Evolutionary conservation across 805 yeast species (phyloP).

Genomic region (Suhomyces emberorum): DNA sequence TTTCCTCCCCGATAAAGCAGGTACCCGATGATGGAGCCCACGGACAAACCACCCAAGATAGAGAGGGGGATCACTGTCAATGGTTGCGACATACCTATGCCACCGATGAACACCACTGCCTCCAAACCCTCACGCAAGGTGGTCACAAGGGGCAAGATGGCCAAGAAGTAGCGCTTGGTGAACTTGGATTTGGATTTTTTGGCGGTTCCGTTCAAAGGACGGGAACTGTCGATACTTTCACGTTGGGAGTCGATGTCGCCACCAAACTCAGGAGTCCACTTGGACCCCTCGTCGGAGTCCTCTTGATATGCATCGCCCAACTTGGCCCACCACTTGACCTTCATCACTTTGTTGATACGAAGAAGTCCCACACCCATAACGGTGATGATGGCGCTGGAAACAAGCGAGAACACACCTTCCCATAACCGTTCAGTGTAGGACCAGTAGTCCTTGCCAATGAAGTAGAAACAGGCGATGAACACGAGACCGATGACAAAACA

Average conservation of each 20-base stretch:
- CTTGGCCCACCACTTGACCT: conserved; percentile 69
- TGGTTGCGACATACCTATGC: conserved; percentile 38
- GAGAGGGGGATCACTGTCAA: conserved; percentile 33
- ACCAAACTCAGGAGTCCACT: conserved; percentile 1
- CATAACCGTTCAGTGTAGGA: conserved; percentile 81
- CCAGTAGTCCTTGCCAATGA: conserved; percentile 84
- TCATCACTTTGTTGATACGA: conserved; percentile 70
- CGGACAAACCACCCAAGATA: conserved; percentile 22
- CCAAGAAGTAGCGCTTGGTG: conserved; percentile 21
- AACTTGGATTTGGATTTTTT: conserved; percentile 7
- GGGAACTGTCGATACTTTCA: conserved; percentile 10
- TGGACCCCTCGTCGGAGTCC: conserved; percentile 5
- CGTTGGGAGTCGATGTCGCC: conserved; percentile 5
- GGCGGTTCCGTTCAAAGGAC: conserved; percentile 9
- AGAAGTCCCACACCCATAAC: conserved; percentile 83
- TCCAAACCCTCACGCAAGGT: conserved; percentile 31
- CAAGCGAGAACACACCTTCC: conserved; percentile 79
- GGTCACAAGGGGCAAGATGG: conserved; percentile 25
- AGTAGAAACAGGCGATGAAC: conserved; percentile 67
- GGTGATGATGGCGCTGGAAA: conserved; percentile 77
- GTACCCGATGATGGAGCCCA: conserved; percentile 35
- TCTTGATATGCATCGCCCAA: conserved; percentile 39
- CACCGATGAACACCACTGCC: conserved; percentile 43
- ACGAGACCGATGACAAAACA: conserved; percentile 72
- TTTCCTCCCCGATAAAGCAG: conserved; percentile 40